Percentiles rank a stretch among this genome's conserved stretches.
phyloP scores from a whole-genome alignment of 768 basidiomycete species.

The Tylopilus cervinicoccineus region DNA sequence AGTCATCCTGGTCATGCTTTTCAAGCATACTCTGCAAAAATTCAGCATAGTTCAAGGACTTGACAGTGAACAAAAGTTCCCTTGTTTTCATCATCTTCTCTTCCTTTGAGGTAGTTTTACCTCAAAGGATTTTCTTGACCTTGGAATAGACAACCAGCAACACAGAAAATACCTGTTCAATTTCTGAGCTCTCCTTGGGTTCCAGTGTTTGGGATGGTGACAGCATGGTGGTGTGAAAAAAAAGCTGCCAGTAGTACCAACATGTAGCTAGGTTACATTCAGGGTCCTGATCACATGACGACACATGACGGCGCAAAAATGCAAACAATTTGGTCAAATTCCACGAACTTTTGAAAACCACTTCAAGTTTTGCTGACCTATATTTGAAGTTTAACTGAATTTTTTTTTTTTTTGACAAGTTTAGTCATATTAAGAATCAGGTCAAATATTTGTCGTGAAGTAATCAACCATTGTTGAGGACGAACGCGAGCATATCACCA shows the following conservation, averaged over 20 bases:
- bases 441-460: no score
- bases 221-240: not conserved
- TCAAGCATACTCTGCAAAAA: not conserved
- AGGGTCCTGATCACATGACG: not conserved
- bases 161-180: not conserved
- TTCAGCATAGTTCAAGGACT: not conserved
- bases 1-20: not conserved
- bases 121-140: constrained; percentile 2
- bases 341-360: not conserved
- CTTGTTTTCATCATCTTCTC: not conserved
- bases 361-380: not conserved
- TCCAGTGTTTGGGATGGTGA: not conserved
- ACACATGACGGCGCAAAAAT: not conserved
- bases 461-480: constrained; percentile 11
- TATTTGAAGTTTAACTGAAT: no score
- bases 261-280: not conserved
- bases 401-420: no score
- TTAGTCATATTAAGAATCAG: no score
- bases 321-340: not conserved
- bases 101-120: not conserved
- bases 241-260: not conserved
- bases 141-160: constrained; percentile 1
- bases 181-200: not conserved
- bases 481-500: constrained; percentile 9
- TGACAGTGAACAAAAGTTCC: not conserved